Evolutionary conservation across 2,329 filamentous ascomycete genomes (phyloP).

Genomic region (Macrophomina phaseolina): DNA sequence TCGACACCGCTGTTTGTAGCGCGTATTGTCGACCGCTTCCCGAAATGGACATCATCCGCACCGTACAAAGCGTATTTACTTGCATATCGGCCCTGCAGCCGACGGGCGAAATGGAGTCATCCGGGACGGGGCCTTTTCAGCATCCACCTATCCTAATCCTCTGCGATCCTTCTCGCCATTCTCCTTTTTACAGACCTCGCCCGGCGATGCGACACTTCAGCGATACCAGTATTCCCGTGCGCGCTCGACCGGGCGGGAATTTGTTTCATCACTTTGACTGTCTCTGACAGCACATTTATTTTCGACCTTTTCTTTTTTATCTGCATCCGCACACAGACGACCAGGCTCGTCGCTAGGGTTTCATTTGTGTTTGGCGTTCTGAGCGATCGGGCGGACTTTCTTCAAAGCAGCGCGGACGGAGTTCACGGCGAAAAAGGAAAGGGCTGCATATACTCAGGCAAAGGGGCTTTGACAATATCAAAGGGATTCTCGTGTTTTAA

Average conservation of each 20-base stretch:
- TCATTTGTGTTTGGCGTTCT: conserved; percentile 26
- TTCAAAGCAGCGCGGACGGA: conserved; percentile 17
- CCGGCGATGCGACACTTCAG: conserved; percentile 4
- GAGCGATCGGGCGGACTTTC: conserved; percentile 11
- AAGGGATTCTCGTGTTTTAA: conserved; percentile 22
- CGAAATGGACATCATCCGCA: not conserved
- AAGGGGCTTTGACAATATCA: conserved; percentile 18
- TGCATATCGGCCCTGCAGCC: conserved; percentile 15
- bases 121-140: conserved; percentile 5
- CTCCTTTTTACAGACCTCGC: not conserved
- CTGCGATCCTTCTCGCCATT: conserved; percentile 4
- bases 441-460: conserved; percentile 23
- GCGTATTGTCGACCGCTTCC: conserved; percentile 6
- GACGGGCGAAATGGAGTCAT: conserved; percentile 9
- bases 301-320: not conserved
- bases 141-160: conserved; percentile 17
- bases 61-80: conserved; percentile 1
- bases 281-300: not conserved
- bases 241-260: conserved; percentile 12
- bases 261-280: conserved; percentile 17
- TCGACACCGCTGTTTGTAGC: not conserved
- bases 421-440: conserved; percentile 24
- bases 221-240: conserved; percentile 21
- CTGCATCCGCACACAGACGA: conserved; percentile 20
- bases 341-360: conserved; percentile 20